These are phyloP conservation scores for Yarrowia sp. DNA, from an alignment of 805 yeast species.

Conservation along the genomic window DNA sequence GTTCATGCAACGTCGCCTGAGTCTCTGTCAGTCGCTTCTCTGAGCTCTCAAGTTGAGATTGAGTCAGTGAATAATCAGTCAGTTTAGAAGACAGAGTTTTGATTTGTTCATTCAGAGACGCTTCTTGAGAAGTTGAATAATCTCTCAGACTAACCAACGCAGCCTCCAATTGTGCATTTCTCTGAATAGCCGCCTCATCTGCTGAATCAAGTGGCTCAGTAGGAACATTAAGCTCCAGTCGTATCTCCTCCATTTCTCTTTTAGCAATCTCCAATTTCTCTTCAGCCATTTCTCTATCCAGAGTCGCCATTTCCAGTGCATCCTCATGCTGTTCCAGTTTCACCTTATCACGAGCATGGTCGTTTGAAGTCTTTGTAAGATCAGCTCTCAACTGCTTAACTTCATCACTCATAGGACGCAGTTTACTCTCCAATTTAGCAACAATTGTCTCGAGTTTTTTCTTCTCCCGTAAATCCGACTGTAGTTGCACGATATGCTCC, in stretches of 20 bases:
- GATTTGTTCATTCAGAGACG: constrained; percentile 30
- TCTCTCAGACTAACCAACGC: constrained; percentile 45
- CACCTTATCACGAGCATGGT: constrained; percentile 12
- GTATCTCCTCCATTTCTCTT: constrained; percentile 33
- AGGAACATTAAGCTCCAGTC: constrained; percentile 33
- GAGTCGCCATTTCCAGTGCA: constrained; percentile 37
- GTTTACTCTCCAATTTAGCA: constrained; percentile 36
- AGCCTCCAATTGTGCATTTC: constrained; percentile 45
- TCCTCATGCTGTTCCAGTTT: constrained; percentile 35
- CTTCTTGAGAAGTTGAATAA: constrained; percentile 32
- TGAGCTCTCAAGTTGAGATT: constrained; percentile 28
- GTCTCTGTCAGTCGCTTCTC: constrained; percentile 29
- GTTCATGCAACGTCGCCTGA: constrained; percentile 31
- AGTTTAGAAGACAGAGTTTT: constrained; percentile 30
- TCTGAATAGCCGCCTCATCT: constrained; percentile 26
- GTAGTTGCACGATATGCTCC: constrained; percentile 30
- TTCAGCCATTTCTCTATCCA: constrained; percentile 42
- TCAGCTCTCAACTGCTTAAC: constrained; percentile 32
- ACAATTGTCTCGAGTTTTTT: constrained; percentile 35
- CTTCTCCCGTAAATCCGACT: constrained; percentile 33
- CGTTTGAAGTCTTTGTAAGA: constrained; percentile 22
- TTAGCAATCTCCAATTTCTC: constrained; percentile 36
- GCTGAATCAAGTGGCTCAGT: background rate
- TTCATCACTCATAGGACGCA: constrained; percentile 38
- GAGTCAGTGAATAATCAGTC: constrained; percentile 28